Conservation (phyloP, 306 rosid genomes). For the Castanea sativa region DNA sequence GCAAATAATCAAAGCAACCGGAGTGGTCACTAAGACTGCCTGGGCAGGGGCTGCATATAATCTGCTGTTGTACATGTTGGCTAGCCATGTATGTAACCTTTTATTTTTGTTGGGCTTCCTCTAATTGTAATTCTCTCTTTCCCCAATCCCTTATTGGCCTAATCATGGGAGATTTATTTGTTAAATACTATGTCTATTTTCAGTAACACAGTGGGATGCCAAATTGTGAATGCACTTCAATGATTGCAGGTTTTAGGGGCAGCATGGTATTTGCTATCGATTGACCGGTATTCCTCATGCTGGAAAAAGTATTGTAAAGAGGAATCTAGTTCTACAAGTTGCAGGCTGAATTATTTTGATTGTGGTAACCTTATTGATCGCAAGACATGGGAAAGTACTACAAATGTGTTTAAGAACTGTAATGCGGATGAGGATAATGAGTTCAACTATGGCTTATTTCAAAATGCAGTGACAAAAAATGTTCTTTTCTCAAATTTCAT, state of each 20-base stretch:
- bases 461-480: constrained; percentile 52
- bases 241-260: constrained; percentile 88
- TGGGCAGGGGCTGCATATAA: constrained; percentile 99
- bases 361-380: constrained; percentile 40
- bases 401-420: constrained; percentile 63
- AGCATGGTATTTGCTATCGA: constrained; percentile 88
- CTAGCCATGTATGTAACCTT: constrained; percentile 83
- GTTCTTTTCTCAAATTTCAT: constrained; percentile 68
- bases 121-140: neutral
- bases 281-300: constrained; percentile 86
- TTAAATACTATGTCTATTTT: neutral
- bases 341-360: constrained; percentile 56
- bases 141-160: neutral
- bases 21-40: constrained; percentile 97
- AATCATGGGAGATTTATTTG: neutral
- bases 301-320: constrained; percentile 72
- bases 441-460: constrained; percentile 76
- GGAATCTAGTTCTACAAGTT: constrained; percentile 41
- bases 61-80: constrained; percentile 87
- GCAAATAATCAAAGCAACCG: constrained; percentile 90
- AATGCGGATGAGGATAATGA: constrained; percentile 36
- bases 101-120: neutral
- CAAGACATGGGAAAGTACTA: constrained; percentile 52
- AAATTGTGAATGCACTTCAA: constrained; percentile 13
- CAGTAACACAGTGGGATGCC: neutral